phyloP scores from a whole-genome alignment of 352 stramenopile species.

The Globisporangium recalcitrans region DNA sequence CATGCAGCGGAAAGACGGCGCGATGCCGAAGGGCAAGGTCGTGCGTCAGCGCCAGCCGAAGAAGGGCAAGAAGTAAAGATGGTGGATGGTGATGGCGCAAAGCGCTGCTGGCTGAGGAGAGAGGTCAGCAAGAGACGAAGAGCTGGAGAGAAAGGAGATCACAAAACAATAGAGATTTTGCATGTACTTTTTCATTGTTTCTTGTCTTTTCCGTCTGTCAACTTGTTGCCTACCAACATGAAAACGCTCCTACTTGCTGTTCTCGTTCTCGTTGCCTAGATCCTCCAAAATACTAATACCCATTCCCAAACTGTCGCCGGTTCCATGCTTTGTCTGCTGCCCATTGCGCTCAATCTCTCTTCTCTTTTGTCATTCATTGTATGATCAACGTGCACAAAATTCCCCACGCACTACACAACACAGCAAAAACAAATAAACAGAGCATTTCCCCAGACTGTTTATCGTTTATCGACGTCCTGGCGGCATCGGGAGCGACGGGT shows the following conservation, averaged over 20 bases:
- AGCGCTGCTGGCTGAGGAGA: no score
- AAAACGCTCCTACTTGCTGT: no score
- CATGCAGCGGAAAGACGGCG: constrained; percentile 22
- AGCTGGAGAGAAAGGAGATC: background rate
- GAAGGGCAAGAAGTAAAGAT: constrained; percentile 23
- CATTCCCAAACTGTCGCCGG: background rate
- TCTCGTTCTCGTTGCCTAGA: no score
- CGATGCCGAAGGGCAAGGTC: constrained; percentile 45
- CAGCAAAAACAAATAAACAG: background rate
- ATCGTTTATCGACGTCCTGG: background rate
- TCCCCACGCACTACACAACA: background rate
- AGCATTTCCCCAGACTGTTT: background rate
- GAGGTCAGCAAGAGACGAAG: background rate
- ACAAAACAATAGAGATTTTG: constrained; percentile 3
- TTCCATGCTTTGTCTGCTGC: background rate
- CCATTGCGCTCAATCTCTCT: background rate
- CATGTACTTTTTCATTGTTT: background rate
- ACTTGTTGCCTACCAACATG: background rate
- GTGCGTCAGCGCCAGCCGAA: constrained; percentile 54
- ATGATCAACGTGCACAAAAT: background rate
- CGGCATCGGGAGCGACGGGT: background rate
- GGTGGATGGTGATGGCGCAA: background rate
- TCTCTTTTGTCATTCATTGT: background rate
- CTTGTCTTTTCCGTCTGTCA: background rate
- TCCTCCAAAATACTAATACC: background rate